Base-by-base conservation (phyloP, 2,329 filamentous ascomycete genomes). In the Drechslerella coelobrocha region DNA sequence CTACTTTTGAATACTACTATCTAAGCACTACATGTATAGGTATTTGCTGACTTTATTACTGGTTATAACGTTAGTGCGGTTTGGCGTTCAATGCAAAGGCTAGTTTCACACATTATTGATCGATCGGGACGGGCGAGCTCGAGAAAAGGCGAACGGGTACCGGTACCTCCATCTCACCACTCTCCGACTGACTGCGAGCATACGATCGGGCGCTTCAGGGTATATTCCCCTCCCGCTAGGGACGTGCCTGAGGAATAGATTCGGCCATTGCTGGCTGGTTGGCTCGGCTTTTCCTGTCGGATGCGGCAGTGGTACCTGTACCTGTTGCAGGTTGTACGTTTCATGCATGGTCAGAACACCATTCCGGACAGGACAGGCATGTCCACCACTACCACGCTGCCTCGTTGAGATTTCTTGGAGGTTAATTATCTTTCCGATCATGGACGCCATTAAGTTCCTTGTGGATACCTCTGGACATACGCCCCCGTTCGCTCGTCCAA, bases 201-300 rank as follows among this genome's bases (percentile, higher is more conserved):
- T 12, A 31, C 29, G 12, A 31, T 31, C 41, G 41, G 41, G 41
- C 41, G 41, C 41, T 45, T 45, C 41, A 19, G 41, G 41, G 17
- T 19, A 45, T 7, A 6, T n/a, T 9, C 21, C 8, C 17, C 34
- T 39, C n/a, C n/a, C n/a, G n/a, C n/a, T n/a, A n/a, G n/a, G n/a
- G n/a, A n/a, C n/a, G n/a, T n/a, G n/a, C n/a, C 29, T 31, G 29
- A 6, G 12, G 29, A 31, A 14, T 19, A 50, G 7, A 39, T 23
- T 14, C 19, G 37, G 21, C 2, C 14, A 23, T 19, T 10, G 53
- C 26, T 43, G 37, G 54, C 52, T 21, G 62, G 62, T 43, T 61
- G 62, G 59, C 48, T 27, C 37, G 62, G 55, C 24, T 34, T 8
- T 48, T 68, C 62, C 62, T 61, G 57, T 68, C 62, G 62, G 62